These are phyloP conservation scores for Stephania japonica DNA, from an alignment of 164 flowering plant species.

Conservation along the genomic window DNA sequence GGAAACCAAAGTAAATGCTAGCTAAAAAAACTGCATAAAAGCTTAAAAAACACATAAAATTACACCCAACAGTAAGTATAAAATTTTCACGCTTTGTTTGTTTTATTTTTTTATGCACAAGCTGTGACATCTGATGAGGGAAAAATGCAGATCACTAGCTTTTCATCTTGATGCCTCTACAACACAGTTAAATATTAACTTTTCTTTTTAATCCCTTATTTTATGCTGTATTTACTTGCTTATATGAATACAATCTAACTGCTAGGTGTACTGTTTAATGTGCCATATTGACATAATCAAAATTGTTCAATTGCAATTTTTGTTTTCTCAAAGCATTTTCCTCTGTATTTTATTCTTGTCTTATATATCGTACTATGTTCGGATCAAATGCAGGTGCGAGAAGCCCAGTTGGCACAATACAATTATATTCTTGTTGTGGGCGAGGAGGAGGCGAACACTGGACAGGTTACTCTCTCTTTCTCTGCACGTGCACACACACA, in stretches of 20 bases:
- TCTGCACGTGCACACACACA: neutral
- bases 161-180: no score
- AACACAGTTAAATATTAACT: no score
- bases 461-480: slow-evolving; percentile 44
- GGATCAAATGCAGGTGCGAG: slow-evolving; percentile 55
- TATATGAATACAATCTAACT: neutral
- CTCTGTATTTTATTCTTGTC: neutral
- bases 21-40: no score
- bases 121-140: no score
- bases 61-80: no score
- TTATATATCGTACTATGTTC: slow-evolving; percentile 1
- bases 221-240: no score
- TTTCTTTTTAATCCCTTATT: no score
- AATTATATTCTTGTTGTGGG: slow-evolving; percentile 95
- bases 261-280: neutral
- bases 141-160: no score
- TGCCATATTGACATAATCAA: neutral
- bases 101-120: no score
- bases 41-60: no score
- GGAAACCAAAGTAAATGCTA: no score
- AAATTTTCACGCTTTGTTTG: no score
- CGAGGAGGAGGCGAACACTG: slow-evolving; percentile 69
- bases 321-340: neutral
- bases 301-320: neutral
- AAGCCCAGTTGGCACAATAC: slow-evolving; percentile 95